Evolutionary conservation across 192 early-diverging fungal genomes (phyloP).

Genomic region (Mortierella alpina): DNA sequence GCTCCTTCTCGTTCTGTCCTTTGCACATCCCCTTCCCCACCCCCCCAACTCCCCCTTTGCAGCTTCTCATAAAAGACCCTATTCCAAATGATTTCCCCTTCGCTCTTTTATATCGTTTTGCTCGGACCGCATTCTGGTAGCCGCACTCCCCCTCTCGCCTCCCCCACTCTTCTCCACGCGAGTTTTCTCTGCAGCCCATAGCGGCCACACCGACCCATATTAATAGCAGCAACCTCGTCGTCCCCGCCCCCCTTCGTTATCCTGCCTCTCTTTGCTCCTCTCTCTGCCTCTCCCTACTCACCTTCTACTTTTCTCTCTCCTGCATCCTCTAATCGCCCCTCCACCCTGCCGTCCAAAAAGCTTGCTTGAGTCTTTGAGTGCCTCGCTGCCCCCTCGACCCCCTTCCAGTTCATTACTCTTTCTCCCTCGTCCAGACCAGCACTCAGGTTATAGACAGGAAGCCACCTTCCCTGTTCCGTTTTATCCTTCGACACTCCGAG

Average conservation of each 20-base stretch:
- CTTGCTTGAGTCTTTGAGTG: neutral
- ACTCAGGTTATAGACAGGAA: neutral
- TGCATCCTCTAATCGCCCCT: neutral
- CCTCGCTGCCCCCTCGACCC: neutral
- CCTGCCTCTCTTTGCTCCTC: neutral
- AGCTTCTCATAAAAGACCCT: neutral
- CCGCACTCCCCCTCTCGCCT: neutral
- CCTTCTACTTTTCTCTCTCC: conserved; percentile 11
- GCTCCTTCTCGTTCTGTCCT: neutral
- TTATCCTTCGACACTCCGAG: neutral
- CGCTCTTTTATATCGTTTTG: neutral
- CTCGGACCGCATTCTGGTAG: neutral
- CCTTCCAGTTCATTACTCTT: conserved; percentile 11
- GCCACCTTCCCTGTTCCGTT: neutral
- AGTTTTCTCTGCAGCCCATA: conserved; percentile 19
- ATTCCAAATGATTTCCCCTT: neutral
- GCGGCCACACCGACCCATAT: neutral
- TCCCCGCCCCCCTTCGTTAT: neutral
- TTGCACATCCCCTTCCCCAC: neutral
- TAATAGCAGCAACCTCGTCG: neutral
- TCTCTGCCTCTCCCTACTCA: conserved; percentile 11
- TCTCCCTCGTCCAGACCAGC: neutral
- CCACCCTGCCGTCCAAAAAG: neutral
- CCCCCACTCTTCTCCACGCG: conserved; percentile 20
- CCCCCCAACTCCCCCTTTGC: neutral